Base-by-base conservation (phyloP, 1,139 yeast species). In the Zygosaccharomyces pseudobailii region DNA sequence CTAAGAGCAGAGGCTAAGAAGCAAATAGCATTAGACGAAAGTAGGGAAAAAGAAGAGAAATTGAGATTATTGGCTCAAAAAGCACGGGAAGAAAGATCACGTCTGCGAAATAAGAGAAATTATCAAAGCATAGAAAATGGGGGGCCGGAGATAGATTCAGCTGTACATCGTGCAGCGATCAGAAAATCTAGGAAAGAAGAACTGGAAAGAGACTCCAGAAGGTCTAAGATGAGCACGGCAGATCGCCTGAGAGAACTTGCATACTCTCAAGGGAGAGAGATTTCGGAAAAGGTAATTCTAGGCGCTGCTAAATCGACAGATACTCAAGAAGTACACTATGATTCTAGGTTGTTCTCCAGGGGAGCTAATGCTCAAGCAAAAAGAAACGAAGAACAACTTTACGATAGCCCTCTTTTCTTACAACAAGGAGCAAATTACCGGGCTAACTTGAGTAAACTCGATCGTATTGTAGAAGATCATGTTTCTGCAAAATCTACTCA, bases 1-100 rank as follows among this genome's bases (percentile, higher is more conserved):
- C 63, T 74, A 33, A 73, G 92, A 43, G 80, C 82, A 45, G 80
- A 79, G 42, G 63, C 78, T 66, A 75, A 79, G 58, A 75, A 73
- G 56, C 74, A 77, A 55, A 56, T 74, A 47, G 83, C 82, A 1
- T 76, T 78, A 48, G 71, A 74, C 55, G 83, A 83, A 55, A 74
- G 76, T 40, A 68, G 68, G 23, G 80, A 78, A 47, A 81, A 81
- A 56, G 95, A 87, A 53, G 75, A 71, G 50, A 76, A 76, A 52
- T 63, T 86, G 43, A 70, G 77, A 46, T 70, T 73, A 49, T 71
- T 85, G 53, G 90, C 90, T 0, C 77, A 75, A 51, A 71, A 72
- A 50, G 81, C 85, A 0, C 69, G 85, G 47, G 71, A 70, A 49
- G 57, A 63, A 47, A 51, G 62, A 43, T 32, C 55, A 40, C 44